Conservation (phyloP, 345 rosid species). For the Populus nigra region DNA sequence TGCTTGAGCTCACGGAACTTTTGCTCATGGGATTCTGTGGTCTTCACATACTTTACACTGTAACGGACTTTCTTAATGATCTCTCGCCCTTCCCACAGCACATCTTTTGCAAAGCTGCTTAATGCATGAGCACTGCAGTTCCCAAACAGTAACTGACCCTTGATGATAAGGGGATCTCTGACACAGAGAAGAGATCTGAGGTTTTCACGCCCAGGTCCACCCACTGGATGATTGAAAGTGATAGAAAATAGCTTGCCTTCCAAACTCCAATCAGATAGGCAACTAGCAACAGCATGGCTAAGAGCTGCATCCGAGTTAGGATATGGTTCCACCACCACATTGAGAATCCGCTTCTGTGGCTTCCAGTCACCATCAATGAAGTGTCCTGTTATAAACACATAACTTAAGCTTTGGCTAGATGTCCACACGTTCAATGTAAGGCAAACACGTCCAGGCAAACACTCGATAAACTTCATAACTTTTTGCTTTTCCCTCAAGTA, state of each 20-base stretch:
- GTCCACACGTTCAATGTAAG: constrained; percentile 75
- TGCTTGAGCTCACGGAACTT: constrained; percentile 82
- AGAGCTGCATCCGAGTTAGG: constrained; percentile 65
- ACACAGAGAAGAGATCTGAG: constrained; percentile 62
- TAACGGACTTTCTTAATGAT: constrained; percentile 68
- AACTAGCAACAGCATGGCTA: constrained; percentile 74
- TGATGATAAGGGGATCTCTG: constrained; percentile 68
- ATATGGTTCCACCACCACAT: constrained; percentile 78
- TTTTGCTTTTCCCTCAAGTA: constrained; percentile 77
- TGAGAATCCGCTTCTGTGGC: constrained; percentile 66
- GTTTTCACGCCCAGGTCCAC: constrained; percentile 54
- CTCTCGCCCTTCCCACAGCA: constrained; percentile 49
- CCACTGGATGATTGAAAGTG: constrained; percentile 51
- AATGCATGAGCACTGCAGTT: constrained; percentile 60
- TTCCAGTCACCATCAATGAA: constrained; percentile 82
- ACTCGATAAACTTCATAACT: constrained; percentile 61
- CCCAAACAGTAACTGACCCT: constrained; percentile 72
- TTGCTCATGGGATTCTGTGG: constrained; percentile 77
- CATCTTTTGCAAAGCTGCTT: constrained; percentile 58
- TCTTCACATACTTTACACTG: constrained; percentile 81
- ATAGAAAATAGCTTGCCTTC: constrained; percentile 79
- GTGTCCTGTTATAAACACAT: constrained; percentile 73
- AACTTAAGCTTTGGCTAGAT: constrained; percentile 60
- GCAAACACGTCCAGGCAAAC: constrained; percentile 70
- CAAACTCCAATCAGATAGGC: constrained; percentile 80